Percentiles rank a stretch among this genome's conserved stretches.
phyloP scores from a whole-genome alignment of 768 basidiomycete species.

The Auricularia heimuer region DNA sequence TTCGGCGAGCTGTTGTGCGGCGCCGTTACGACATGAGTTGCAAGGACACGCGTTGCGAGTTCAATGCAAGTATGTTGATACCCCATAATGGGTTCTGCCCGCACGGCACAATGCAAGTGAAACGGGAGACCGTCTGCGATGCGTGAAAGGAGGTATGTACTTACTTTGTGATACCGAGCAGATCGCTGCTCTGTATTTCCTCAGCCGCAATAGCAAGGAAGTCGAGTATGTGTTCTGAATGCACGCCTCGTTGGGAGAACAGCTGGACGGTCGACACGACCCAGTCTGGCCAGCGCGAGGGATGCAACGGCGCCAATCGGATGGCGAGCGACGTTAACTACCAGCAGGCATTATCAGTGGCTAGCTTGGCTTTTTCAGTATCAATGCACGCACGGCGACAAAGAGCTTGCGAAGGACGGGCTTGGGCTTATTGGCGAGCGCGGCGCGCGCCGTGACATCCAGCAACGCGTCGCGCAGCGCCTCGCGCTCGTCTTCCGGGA shows the following conservation, averaged over 20 bases:
- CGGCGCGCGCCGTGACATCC: conserved; percentile 56
- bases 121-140: too few species aligned
- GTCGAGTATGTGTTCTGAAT: conserved; percentile 54
- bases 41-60: too few species aligned
- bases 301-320: conserved; percentile 50
- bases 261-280: conserved; percentile 52
- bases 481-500: conserved; percentile 51
- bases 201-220: conserved; percentile 79
- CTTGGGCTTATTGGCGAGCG: conserved; percentile 47
- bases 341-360: not conserved
- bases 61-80: too few species aligned
- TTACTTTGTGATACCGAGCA: conserved; percentile 65
- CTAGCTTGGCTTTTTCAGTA: not conserved
- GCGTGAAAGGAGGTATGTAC: conserved; percentile 16
- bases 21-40: too few species aligned
- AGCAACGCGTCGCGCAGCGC: conserved; percentile 58
- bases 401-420: conserved; percentile 81
- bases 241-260: conserved; percentile 50
- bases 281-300: conserved; percentile 68
- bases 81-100: too few species aligned
- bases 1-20: too few species aligned
- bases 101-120: too few species aligned
- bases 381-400: conserved; percentile 54
- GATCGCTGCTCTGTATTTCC: conserved; percentile 66
- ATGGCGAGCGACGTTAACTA: conserved; percentile 64